Percentiles rank a stretch among this genome's conserved stretches.
Evolutionary conservation across 495 filamentous ascomycete species (phyloP).

Genomic region (Cladorrhinum samala): DNA sequence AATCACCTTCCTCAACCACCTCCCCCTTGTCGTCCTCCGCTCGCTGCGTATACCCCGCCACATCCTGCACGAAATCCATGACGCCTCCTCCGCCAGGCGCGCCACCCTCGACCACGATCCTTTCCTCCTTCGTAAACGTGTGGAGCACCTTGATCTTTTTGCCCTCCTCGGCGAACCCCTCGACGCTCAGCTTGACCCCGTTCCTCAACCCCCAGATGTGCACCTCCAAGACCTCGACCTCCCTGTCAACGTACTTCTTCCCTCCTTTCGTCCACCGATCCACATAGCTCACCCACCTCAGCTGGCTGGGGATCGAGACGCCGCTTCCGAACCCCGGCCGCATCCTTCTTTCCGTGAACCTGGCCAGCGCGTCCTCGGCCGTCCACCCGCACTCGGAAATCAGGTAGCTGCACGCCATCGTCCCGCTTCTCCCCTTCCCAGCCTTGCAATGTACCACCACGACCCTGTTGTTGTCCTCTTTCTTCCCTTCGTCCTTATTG

Average conservation of each 20-base stretch:
- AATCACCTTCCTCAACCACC: conserved; percentile 18
- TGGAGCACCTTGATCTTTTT: conserved; percentile 81
- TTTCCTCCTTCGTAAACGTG: conserved; percentile 67
- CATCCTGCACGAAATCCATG: conserved; percentile 47
- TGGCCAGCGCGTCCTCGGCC: conserved; percentile 64
- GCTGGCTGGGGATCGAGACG: conserved; percentile 88
- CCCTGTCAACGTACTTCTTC: conserved; percentile 77
- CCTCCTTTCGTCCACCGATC: conserved; percentile 67
- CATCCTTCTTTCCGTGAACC: conserved; percentile 88
- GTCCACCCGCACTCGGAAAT: conserved; percentile 88
- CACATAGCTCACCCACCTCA: conserved; percentile 84
- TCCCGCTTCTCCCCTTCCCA: conserved; percentile 92
- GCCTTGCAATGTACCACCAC: conserved; percentile 96
- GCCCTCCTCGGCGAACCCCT: conserved; percentile 82
- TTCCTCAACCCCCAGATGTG: conserved; percentile 86
- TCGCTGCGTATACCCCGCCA: conserved; percentile 40
- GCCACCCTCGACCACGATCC: conserved; percentile 60
- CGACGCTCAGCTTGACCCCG: conserved; percentile 79
- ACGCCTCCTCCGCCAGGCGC: conserved; percentile 41
- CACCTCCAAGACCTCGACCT: conserved; percentile 79
- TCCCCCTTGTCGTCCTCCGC: conserved; percentile 25
- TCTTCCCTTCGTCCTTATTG: conserved; percentile 5
- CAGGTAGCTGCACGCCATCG: conserved; percentile 76
- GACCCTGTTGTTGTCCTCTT: conserved; percentile 49
- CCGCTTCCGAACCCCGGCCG: conserved; percentile 78